Base-by-base conservation (phyloP, 108 stramenopile genomes). In the Cyclotella sp. region DNA sequence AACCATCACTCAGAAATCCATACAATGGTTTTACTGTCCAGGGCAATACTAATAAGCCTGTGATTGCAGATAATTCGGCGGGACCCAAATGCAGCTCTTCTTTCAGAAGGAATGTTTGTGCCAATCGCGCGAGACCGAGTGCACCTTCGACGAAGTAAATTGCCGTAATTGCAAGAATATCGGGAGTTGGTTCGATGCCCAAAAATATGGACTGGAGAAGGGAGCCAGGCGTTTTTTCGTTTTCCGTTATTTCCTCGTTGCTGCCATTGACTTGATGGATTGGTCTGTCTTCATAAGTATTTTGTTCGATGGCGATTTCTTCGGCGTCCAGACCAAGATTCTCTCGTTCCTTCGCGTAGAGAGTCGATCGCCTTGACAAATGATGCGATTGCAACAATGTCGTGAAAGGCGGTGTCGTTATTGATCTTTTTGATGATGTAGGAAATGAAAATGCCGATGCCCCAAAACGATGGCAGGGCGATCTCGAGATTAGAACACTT, bases 141-240 rank as follows among this genome's bases (percentile, higher is more conserved):
- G 97, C 96, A n/a, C 98, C 98, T 71, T 98, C 96, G 11, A 97
- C 95, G 73, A 98, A 97, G 72, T 98, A 98, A 27, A 97, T 96
- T 46, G 92, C 87, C 21, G 88, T 79, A 63, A 98, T 97, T 29
- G 97, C 93, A 24, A 92, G n/a, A 30, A 95, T 79, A 55, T 92
- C 92, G 0, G 93, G 90, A 27, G 93, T 87, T 24, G 90, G 92
- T 49, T 90, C 90, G 26, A 93, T 90, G 21, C 92, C 90, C 34
- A 90, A 49, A 58, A 93, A 89, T 8, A 90, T 28, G 18, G 41
- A 75, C 42, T 79, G 71, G 21, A 64, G 42, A 8, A 81, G 68
- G 27, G 63, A 47, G 47, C 41, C 65, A 4, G 7, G 16, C 11
- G 18, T 41, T 19, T 27, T 63, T 13, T 51, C 44, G 21, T 47